phyloP scores from a whole-genome alignment of 1,284 basidiomycete genomes.

The Ceratobasidium sp. region DNA sequence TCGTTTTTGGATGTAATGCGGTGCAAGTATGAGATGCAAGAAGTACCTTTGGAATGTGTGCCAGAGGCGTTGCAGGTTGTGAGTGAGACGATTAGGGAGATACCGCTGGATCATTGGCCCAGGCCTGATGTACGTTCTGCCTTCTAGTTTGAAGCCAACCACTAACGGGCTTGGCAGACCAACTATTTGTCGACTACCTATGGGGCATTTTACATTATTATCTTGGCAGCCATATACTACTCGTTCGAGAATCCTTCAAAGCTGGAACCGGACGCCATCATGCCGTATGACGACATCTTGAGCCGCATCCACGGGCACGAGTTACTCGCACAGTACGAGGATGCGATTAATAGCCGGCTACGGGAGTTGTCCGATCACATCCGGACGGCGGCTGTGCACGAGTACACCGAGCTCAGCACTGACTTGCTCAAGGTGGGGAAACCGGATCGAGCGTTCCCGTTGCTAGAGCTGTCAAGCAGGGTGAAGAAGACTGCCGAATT shows the following conservation, averaged over 20 bases:
- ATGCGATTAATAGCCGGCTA: conserved; percentile 74
- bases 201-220: conserved; percentile 85
- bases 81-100: conserved; percentile 76
- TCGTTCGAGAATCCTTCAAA: conserved; percentile 80
- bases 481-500: conserved; percentile 88
- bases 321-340: conserved; percentile 74
- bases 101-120: conserved; percentile 83
- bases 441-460: conserved; percentile 78
- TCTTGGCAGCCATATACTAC: conserved; percentile 88
- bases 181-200: conserved; percentile 77
- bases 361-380: conserved; percentile 80
- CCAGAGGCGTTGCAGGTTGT: conserved; percentile 87
- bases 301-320: conserved; percentile 80
- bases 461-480: conserved; percentile 88
- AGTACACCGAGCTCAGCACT: conserved; percentile 76
- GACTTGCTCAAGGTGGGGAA: conserved; percentile 68
- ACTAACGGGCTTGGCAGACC: conserved; percentile 58
- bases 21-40: conserved; percentile 88
- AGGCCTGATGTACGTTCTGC: conserved; percentile 76
- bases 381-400: conserved; percentile 74
- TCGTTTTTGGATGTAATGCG: conserved; percentile 91
- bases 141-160: neutral
- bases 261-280: conserved; percentile 76
- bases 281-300: conserved; percentile 74
- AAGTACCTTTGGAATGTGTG: conserved; percentile 95